Percentiles rank a stretch among this genome's conserved stretches.
phyloP scores from a whole-genome alignment of 805 yeast species.

The Kuraishia capsulata region DNA sequence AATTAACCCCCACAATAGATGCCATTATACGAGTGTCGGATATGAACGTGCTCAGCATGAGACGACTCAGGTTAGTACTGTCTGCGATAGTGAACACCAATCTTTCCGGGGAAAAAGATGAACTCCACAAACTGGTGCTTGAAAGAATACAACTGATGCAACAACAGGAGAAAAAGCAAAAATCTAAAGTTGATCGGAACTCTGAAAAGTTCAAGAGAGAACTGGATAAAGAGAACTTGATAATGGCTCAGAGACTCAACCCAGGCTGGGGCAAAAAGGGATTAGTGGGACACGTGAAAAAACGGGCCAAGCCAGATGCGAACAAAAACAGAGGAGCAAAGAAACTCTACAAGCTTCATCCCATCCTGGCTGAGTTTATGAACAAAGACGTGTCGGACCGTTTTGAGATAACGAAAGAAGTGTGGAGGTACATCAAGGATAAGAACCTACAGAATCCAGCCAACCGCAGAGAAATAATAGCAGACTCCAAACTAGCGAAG shows the following conservation, averaged over 20 bases:
- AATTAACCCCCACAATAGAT: constrained; percentile 57
- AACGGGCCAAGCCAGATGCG: constrained; percentile 5
- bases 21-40: constrained; percentile 68
- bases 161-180: constrained; percentile 27
- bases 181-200: constrained; percentile 7
- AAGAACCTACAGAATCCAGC: constrained; percentile 56
- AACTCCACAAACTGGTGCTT: constrained; percentile 50
- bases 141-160: constrained; percentile 42
- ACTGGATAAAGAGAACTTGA: constrained; percentile 38
- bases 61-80: constrained; percentile 61
- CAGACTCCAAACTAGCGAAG: constrained; percentile 47
- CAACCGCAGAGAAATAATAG: constrained; percentile 54
- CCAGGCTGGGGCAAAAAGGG: constrained; percentile 5
- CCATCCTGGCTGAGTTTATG: constrained; percentile 40
- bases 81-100: constrained; percentile 58
- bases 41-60: constrained; percentile 60
- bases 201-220: constrained; percentile 14
- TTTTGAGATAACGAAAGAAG: constrained; percentile 57
- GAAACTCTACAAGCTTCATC: constrained; percentile 38
- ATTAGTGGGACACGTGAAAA: constrained; percentile 3
- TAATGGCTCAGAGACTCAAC: constrained; percentile 38
- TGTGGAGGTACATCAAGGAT: constrained; percentile 66
- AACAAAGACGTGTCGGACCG: constrained; percentile 38
- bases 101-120: constrained; percentile 40
- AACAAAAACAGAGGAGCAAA: constrained; percentile 22